phyloP scores from a whole-genome alignment of 306 rosid genomes.

The Argentina anserina region DNA sequence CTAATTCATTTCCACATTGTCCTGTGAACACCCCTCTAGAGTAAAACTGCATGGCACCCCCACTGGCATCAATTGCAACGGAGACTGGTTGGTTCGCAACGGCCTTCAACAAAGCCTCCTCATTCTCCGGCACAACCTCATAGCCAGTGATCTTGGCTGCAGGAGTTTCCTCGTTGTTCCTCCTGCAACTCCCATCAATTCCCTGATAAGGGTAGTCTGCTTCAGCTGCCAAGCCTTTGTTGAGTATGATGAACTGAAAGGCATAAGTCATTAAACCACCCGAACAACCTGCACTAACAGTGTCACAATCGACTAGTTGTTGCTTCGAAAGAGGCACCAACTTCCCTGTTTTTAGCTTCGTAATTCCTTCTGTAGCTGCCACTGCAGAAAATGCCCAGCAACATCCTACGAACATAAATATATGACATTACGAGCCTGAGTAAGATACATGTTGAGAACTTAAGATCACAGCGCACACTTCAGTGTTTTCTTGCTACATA shows the following conservation, averaged over 20 bases:
- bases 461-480: neutral
- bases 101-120: conserved; percentile 18
- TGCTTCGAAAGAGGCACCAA: conserved; percentile 33
- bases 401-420: conserved; percentile 11
- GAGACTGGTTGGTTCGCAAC: conserved; percentile 23
- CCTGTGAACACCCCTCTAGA: conserved; percentile 27
- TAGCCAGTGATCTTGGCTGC: conserved; percentile 14
- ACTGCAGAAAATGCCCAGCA: conserved; percentile 41
- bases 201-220: conserved; percentile 9
- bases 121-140: conserved; percentile 17
- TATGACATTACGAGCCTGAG: neutral
- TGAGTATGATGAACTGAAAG: neutral
- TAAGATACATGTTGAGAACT: neutral
- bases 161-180: neutral
- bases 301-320: conserved; percentile 28
- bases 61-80: conserved; percentile 26
- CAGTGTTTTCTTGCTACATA: neutral
- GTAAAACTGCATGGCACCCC: conserved; percentile 19
- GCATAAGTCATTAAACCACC: conserved; percentile 18
- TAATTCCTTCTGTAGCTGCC: conserved; percentile 41
- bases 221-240: conserved; percentile 12
- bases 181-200: neutral
- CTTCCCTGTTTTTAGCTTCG: conserved; percentile 12
- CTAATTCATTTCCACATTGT: conserved; percentile 16
- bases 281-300: neutral